Base-by-base conservation (phyloP, 2,329 filamentous ascomycete genomes). In the Aspergillus fumigatus region DNA sequence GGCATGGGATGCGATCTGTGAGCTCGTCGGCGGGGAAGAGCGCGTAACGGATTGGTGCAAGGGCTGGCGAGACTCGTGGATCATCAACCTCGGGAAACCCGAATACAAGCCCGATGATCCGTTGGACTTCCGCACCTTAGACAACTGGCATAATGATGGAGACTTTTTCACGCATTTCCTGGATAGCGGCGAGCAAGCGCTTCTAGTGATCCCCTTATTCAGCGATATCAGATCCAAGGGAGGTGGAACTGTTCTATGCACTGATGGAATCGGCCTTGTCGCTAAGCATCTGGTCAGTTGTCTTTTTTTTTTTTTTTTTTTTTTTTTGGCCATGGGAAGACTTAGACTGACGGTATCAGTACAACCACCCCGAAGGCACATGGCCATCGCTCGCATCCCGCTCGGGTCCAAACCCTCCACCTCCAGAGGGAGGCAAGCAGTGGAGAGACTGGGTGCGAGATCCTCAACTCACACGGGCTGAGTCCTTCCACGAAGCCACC, bases 101-200 rank as follows among this genome's bases (percentile, higher is more conserved):
- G 79, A 81, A 51, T 75, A 75, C 50, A 80, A 83, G 58, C 79
- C 80, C 4, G 77, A 76, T 3, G 71, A 77, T 38, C 84, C 84
- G 8, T 69, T 79, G 3, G 72, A 78, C 25, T 83, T 84, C 0
- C 75, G 79, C 51, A 78, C 83, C 0, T 73, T 88, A 23, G 65
- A 76, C 7, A 77, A 77, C 23, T 89, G 87, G 86, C 87, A 89
- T 70, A 84, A 88, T 19, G 86, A 89, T 70, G 86, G 87, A 8
- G 86, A 89, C 62, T 89, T 88, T 70, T 89, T 89, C 68, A 79
- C 87, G 4, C 87, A 89, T 73, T 90, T 86, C 62, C 80, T 90
- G 38, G 87, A 89, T 67, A 86, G 82, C 21, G 83, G 83, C 0
- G 87, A 90, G 73, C 87, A 90, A 69, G 87, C 79, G 0, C 72